Percentiles rank a stretch among this genome's conserved stretches.
Evolutionary conservation across 1,284 basidiomycete species (phyloP).

Genomic region (Ceratobasidium sp.): DNA sequence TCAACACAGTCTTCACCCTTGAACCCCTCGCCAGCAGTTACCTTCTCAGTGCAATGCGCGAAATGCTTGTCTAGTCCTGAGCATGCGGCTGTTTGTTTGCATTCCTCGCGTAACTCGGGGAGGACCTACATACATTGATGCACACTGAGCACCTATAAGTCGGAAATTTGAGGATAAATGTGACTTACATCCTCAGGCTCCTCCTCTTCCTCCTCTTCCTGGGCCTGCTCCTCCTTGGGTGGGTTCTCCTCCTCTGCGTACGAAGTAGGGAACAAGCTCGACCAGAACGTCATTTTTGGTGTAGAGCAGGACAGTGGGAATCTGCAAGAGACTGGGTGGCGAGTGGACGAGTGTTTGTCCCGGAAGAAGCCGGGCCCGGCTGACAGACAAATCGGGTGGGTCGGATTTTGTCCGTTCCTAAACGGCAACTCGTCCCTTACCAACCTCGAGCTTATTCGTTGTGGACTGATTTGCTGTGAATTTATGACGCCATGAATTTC

Average conservation of each 20-base stretch:
- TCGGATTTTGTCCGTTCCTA: constrained; percentile 7
- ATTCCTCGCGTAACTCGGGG: constrained; percentile 75
- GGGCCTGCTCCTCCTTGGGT: constrained; percentile 55
- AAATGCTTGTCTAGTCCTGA: constrained; percentile 79
- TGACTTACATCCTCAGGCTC: constrained; percentile 81
- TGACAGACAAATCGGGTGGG: constrained; percentile 8
- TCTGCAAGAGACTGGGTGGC: constrained; percentile 6
- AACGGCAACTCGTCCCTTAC: not conserved
- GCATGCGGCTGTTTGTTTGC: constrained; percentile 72
- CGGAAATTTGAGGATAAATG: not conserved
- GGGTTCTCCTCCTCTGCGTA: constrained; percentile 51
- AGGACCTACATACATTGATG: constrained; percentile 60
- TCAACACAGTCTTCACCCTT: constrained; percentile 90
- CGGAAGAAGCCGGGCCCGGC: constrained; percentile 8
- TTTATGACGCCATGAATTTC: not conserved
- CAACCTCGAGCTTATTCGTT: not conserved
- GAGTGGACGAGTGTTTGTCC: constrained; percentile 11
- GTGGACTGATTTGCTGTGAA: not conserved
- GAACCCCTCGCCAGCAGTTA: constrained; percentile 78
- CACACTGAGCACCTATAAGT: not conserved
- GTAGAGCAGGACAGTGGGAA: not conserved
- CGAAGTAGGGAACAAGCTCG: constrained; percentile 56
- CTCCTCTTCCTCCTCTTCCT: constrained; percentile 59
- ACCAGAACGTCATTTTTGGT: constrained; percentile 64
- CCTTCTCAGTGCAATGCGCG: constrained; percentile 87